Conservation (phyloP, 2,329 filamentous ascomycete genomes). For the Gaeumannomyces sp. region DNA sequence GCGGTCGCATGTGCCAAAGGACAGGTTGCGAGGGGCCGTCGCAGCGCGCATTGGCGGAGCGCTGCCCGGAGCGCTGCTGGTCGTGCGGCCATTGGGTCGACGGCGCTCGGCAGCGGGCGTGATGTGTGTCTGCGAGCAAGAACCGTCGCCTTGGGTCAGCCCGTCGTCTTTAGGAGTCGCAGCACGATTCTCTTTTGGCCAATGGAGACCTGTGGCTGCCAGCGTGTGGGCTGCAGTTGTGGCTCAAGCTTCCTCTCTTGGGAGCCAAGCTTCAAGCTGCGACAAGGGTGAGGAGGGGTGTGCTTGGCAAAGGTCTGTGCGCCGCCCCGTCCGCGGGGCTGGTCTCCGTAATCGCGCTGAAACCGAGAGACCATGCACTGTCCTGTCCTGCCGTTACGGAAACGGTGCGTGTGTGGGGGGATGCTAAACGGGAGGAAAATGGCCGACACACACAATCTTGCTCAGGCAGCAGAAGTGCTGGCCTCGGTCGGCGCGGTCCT, state of each 20-base stretch:
- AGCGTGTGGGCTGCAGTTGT: not conserved
- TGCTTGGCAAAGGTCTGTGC: no score
- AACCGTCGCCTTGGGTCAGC: not conserved
- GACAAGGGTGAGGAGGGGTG: not conserved
- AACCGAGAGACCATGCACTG: not conserved
- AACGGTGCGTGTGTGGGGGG: not conserved
- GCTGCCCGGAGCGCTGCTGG: slow-evolving; percentile 2
- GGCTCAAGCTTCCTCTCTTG: not conserved
- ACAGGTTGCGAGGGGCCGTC: not conserved
- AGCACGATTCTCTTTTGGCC: not conserved
- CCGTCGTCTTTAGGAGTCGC: not conserved
- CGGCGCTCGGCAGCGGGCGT: not conserved
- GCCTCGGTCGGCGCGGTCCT: not conserved
- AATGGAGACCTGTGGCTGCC: not conserved
- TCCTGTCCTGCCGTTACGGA: not conserved
- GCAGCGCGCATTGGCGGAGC: slow-evolving; percentile 4
- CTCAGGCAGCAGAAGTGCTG: not conserved
- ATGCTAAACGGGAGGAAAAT: not conserved
- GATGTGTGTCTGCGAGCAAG: not conserved
- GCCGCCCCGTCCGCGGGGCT: not conserved
- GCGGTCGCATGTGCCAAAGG: not conserved
- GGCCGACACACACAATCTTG: not conserved
- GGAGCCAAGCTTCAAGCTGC: not conserved
- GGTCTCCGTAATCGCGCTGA: not conserved
- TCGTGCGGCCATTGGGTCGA: slow-evolving; percentile 3